phyloP scores from a whole-genome alignment of 2,329 filamentous ascomycete genomes.

The Sporothrix pseudoabietina region DNA sequence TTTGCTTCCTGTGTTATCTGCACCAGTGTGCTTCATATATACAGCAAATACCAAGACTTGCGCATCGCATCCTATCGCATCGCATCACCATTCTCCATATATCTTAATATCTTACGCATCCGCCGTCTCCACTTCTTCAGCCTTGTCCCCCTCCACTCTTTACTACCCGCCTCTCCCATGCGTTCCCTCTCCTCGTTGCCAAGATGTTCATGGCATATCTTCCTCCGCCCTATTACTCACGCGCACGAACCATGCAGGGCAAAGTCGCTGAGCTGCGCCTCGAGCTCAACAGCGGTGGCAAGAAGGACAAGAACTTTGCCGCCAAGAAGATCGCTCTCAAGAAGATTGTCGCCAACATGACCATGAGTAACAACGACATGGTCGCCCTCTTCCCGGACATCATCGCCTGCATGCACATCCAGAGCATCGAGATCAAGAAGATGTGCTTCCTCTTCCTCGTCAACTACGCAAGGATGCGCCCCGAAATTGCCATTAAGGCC shows the following conservation, averaged over 20 bases:
- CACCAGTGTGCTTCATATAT: not conserved
- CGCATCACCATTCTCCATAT: not conserved
- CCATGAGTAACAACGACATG: conserved; percentile 99
- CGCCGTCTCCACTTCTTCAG: conserved; percentile 1
- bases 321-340: conserved; percentile 97
- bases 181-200: conserved; percentile 31
- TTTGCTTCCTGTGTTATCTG: not conserved
- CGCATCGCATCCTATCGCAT: not conserved
- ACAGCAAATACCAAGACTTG: not conserved
- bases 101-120: not conserved
- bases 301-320: conserved; percentile 96
- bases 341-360: conserved; percentile 99
- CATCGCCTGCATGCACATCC: conserved; percentile 91
- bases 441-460: conserved; percentile 99
- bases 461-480: conserved; percentile 93
- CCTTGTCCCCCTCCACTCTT: not conserved
- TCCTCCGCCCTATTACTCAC: conserved; percentile 51
- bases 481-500: conserved; percentile 90
- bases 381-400: conserved; percentile 94
- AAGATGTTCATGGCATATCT: conserved; percentile 59
- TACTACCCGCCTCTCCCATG: not conserved
- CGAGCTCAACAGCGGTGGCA: conserved; percentile 88
- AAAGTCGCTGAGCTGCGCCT: conserved; percentile 96
- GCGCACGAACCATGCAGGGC: conserved; percentile 73
- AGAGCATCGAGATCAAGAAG: conserved; percentile 97